Percentiles rank a stretch among this genome's conserved stretches.
Evolutionary conservation across 2,329 filamentous ascomycete species (phyloP).

Genomic region (Talaromyces sp.): DNA sequence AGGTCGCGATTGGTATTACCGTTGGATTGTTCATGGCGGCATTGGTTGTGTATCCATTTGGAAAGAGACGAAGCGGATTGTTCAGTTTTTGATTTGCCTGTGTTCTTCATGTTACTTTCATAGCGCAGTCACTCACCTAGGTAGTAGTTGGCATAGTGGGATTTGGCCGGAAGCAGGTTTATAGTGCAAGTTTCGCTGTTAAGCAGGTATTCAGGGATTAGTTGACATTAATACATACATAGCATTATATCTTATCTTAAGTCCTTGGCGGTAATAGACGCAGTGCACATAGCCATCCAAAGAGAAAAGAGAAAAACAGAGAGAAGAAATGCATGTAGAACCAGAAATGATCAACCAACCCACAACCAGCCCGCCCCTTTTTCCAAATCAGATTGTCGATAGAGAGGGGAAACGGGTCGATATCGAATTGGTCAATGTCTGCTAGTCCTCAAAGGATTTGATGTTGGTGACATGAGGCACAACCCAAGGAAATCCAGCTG

Average conservation of each 20-base stretch:
- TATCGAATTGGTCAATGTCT: not conserved
- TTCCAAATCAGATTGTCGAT: not conserved
- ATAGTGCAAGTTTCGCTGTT: not conserved
- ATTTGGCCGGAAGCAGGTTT: not conserved
- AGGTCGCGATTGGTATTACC: constrained; percentile 55
- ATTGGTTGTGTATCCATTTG: constrained; percentile 51
- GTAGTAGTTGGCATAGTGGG: not conserved
- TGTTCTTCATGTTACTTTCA: not conserved
- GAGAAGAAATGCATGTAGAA: constrained; percentile 3
- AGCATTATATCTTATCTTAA: not conserved
- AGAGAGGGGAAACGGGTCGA: not conserved
- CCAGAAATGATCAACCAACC: constrained; percentile 11
- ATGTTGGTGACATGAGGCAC: constrained; percentile 16
- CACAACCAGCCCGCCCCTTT: not conserved
- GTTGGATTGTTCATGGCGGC: constrained; percentile 53
- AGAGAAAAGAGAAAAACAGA: not conserved
- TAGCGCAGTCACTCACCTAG: not conserved
- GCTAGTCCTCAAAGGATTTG: not conserved
- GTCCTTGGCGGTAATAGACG: not conserved
- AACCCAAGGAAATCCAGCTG: too few species aligned
- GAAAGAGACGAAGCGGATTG: constrained; percentile 52
- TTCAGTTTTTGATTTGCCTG: constrained; percentile 39
- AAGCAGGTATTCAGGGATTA: not conserved
- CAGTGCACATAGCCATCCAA: not conserved
- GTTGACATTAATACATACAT: not conserved